Conservation (phyloP, 78 protist genomes). For the Speleostelium caveatum region DNA sequence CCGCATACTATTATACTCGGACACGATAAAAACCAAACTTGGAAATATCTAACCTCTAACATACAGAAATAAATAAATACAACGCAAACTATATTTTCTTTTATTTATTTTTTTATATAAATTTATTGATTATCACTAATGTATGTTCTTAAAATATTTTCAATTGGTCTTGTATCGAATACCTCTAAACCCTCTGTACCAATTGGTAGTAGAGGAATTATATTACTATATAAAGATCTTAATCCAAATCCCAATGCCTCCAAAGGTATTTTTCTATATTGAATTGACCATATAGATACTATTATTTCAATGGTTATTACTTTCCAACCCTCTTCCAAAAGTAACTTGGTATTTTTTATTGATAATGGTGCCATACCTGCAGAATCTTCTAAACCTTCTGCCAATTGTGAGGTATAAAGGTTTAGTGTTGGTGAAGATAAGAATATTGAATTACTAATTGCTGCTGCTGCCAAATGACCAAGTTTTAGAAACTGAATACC, state of each 20-base stretch:
- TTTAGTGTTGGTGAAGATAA: constrained; percentile 1
- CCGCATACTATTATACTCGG: no score
- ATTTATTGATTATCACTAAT: constrained; percentile 11
- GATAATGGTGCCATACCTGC: constrained; percentile 14
- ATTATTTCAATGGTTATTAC: constrained; percentile 28
- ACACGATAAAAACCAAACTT: no score
- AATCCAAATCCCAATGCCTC: constrained; percentile 17
- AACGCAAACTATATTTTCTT: no score
- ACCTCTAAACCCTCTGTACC: neutral
- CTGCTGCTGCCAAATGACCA: neutral
- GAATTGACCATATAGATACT: neutral
- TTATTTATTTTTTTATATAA: no score
- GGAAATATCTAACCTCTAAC: no score
- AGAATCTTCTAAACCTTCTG: constrained; percentile 20
- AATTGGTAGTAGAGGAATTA: constrained; percentile 9
- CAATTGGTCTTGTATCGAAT: constrained; percentile 24
- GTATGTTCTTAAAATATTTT: constrained; percentile 1
- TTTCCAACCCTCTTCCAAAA: constrained; percentile 41
- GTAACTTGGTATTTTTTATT: constrained; percentile 7
- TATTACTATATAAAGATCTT: constrained; percentile 9
- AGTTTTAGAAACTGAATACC: neutral
- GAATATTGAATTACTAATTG: neutral
- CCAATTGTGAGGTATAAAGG: neutral
- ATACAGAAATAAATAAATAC: no score
- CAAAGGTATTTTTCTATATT: constrained; percentile 15